Evolutionary conservation across 139 green algal genomes (phyloP), one percentile per base, ranked within the genome.

Genomic region (Ettlia oleoabundans): DNA sequence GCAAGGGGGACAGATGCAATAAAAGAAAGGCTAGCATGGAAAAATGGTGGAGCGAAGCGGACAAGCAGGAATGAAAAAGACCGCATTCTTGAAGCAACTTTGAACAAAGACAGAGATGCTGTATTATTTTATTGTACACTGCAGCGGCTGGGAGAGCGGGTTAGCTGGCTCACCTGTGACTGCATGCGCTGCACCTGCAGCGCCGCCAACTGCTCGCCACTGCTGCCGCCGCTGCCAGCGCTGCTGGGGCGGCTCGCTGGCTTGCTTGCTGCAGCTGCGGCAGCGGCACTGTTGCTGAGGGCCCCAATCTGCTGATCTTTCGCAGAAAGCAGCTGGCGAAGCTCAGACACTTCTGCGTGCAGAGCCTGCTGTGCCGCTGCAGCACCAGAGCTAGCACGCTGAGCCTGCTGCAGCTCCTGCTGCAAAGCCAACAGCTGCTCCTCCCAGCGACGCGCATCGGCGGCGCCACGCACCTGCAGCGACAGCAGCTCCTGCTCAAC

Each of bases 281-380:
- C 58, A 24, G 58, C 63, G 38, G 35, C 58, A 28, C 24, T n/a
- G 53, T n/a, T 80, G 73, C 72, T 68, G 24, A 81, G 75, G 10
- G 75, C 75, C 1, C 75, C 75, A 26, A 81, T 70, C 75, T 81
- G 75, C 75, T 81, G 75, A n/a, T 81, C 75, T 58, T 81, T 81
- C 30, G 75, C 75, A 5, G 75, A 81, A 7, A 82, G 30, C 42
- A 40, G 51, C 33, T 53, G 35, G 21, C 76, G 76, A 41, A 82
- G 76, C 42, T 75, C 32, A 2, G 41, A 24, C 32, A 41, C 63
- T 62, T 82, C 76, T 1, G 55, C 58, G 3, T 71, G 75, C 75
- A 71, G 58, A 32, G 32, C 26, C 4, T 30, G 28, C 38, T 42
- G 75, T n/a, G n/a, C 32, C 7, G 33, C 75, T 2, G 24, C 52